A percentile compares a stretch with the other conserved stretches of the same genome.
Evolutionary conservation across 192 early-diverging fungal genomes (phyloP).

Genomic region (Coemansia sp.): DNA sequence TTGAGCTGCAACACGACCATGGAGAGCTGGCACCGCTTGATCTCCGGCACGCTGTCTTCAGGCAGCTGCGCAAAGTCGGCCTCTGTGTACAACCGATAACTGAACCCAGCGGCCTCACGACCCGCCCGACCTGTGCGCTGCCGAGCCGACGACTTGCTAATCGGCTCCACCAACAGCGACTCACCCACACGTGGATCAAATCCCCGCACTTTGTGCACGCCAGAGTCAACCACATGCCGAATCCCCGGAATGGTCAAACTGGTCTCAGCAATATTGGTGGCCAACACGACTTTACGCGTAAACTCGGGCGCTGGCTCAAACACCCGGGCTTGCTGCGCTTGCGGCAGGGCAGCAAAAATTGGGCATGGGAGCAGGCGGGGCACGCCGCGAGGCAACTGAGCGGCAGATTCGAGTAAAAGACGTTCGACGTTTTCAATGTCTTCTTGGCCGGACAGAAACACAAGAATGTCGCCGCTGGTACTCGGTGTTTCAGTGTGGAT

Average conservation of each 20-base stretch:
- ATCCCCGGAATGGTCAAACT: constrained; percentile 95
- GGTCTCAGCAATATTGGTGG: constrained; percentile 98
- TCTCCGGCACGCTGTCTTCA: constrained; percentile 87
- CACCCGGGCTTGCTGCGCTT: constrained; percentile 81
- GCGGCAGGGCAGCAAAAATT: constrained; percentile 89
- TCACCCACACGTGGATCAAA: constrained; percentile 92
- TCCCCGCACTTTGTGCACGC: constrained; percentile 86
- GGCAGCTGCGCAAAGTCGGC: constrained; percentile 68
- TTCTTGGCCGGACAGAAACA: constrained; percentile 88
- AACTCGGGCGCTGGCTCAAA: constrained; percentile 85
- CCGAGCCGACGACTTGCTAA: constrained; percentile 86
- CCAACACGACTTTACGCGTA: constrained; percentile 87
- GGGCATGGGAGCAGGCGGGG: constrained; percentile 74
- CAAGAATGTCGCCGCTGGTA: constrained; percentile 80
- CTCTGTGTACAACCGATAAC: constrained; percentile 93
- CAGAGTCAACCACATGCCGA: constrained; percentile 91
- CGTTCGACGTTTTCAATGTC: constrained; percentile 90
- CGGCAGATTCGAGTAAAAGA: constrained; percentile 59
- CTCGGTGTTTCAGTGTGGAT: constrained; percentile 80
- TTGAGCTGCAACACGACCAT: constrained; percentile 84
- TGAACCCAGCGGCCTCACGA: constrained; percentile 86
- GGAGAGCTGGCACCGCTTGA: constrained; percentile 87
- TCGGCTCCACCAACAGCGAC: constrained; percentile 78
- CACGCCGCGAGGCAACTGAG: constrained; percentile 33
- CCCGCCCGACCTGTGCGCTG: constrained; percentile 96